Evolutionary conservation across 106 monocot species (phyloP).

Genomic region (Dendrobium huoshanense): DNA sequence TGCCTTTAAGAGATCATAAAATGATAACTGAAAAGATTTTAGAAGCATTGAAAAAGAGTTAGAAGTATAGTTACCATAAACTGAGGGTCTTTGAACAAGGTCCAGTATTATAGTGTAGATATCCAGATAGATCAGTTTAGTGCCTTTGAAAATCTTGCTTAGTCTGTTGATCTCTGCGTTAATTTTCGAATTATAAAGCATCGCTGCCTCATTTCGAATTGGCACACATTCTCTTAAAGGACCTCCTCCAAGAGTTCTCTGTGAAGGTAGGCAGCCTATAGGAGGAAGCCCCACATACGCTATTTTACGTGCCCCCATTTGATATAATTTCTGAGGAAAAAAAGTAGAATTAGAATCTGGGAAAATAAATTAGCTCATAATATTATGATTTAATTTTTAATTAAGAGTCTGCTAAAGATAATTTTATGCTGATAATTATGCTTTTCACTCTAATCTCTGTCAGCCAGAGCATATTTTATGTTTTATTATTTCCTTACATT

Average conservation of each 20-base stretch:
- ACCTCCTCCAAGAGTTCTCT: not conserved
- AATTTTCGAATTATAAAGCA: not conserved
- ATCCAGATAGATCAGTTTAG: not conserved
- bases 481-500: no score
- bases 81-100: not conserved
- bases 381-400: no score
- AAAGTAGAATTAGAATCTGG: no score
- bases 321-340: not conserved
- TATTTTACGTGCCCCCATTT: not conserved
- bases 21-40: not conserved
- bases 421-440: no score
- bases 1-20: not conserved
- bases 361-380: no score
- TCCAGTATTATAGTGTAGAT: slow-evolving; percentile 8
- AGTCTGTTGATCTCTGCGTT: not conserved
- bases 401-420: no score
- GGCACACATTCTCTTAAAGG: not conserved
- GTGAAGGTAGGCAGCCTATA: not conserved
- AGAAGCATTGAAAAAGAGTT: not conserved
- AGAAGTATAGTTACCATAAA: slow-evolving; percentile 2
- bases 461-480: no score
- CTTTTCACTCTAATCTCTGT: no score
- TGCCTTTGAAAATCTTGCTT: not conserved
- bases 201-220: not conserved
- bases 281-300: not conserved